Evolutionary conservation across 73 alveolate genomes (phyloP).

Genomic region (Stentor coeruleus): DNA sequence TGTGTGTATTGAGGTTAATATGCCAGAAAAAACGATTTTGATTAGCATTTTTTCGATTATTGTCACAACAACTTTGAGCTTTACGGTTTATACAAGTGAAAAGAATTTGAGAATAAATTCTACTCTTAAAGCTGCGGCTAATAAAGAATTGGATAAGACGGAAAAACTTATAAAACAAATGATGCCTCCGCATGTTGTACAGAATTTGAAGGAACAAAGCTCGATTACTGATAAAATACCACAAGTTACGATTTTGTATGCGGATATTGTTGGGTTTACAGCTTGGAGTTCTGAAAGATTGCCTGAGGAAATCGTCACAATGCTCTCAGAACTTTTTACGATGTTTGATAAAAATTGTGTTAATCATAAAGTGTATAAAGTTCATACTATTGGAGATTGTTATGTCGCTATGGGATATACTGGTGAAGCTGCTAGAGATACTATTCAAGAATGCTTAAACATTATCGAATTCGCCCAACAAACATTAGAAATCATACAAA

Average conservation of each 20-base stretch:
- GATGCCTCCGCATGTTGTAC: conserved; percentile 38
- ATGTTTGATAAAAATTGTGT: conserved; percentile 90
- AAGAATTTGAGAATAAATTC: not conserved
- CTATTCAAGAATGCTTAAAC: conserved; percentile 1
- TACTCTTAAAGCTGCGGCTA: conserved; percentile 6
- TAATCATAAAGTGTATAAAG: conserved; percentile 87
- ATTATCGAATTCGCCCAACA: conserved; percentile 15
- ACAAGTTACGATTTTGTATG: conserved; percentile 88
- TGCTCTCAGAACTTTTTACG: conserved; percentile 85
- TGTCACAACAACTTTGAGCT: not conserved
- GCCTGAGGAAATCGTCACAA: conserved; percentile 86
- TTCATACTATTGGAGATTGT: conserved; percentile 97
- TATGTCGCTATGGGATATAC: conserved; percentile 94
- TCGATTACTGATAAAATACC: conserved; percentile 76
- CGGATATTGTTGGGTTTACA: conserved; percentile 91
- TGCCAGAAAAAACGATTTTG: not conserved
- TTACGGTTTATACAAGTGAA: not conserved
- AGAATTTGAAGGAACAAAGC: conserved; percentile 48
- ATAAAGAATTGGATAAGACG: conserved; percentile 16
- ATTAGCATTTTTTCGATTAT: not conserved
- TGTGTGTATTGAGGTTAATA: not conserved
- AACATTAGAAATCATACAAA: not conserved
- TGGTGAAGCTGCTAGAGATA: conserved; percentile 31
- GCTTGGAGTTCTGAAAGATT: conserved; percentile 53
- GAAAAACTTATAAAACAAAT: not conserved